A percentile compares a stretch with the other conserved stretches of the same genome.
Conservation (phyloP, 129 eudicot species). For the Erigeron canadensis region DNA sequence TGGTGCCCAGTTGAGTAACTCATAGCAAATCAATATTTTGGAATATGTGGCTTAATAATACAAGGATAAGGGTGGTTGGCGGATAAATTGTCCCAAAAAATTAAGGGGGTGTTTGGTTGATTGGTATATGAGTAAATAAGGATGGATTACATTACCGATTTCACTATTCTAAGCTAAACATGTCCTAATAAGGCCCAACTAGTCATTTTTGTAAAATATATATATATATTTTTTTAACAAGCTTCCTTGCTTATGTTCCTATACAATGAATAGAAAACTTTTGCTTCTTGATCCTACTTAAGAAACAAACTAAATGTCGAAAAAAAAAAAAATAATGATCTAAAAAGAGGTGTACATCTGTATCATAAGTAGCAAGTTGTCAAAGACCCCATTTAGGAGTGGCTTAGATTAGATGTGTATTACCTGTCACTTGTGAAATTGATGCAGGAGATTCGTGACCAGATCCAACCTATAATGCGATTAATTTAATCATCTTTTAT, state of each 20-base stretch:
- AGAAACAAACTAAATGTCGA: neutral
- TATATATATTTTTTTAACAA: neutral
- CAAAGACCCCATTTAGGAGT: no score
- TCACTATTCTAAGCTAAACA: no score
- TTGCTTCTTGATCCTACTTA: neutral
- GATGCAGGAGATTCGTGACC: no score
- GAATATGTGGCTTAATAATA: conserved; percentile 23
- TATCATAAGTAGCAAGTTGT: neutral
- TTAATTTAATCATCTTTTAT: no score
- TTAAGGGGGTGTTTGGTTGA: neutral
- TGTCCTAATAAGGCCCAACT: no score
- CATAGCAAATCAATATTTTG: conserved; percentile 32
- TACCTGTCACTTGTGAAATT: no score
- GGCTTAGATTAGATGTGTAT: no score
- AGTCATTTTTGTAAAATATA: neutral
- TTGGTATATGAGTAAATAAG: no score
- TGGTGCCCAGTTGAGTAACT: conserved; percentile 28
- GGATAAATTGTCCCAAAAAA: conserved; percentile 10
- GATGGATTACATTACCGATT: no score
- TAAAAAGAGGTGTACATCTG: neutral
- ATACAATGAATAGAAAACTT: neutral
- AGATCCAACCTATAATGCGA: no score
- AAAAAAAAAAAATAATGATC: neutral
- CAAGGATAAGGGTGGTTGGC: conserved; percentile 27
- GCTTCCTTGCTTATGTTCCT: neutral